Evolutionary conservation across 371 early-diverging fungal species (phyloP).

Genomic region (Blastocladiella emersonii): DNA sequence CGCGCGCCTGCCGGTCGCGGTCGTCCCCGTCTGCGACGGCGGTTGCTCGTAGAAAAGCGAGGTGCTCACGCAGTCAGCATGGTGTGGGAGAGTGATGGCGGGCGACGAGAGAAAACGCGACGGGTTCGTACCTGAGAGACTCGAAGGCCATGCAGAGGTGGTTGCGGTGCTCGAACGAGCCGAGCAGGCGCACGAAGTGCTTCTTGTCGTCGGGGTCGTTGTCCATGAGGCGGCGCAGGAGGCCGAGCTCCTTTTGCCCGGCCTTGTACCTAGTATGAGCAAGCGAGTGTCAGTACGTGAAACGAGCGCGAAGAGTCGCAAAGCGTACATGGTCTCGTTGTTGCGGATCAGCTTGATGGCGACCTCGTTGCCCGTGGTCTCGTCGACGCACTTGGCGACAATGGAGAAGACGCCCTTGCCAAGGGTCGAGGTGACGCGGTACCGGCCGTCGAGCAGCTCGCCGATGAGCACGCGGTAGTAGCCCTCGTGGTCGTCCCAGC

Average conservation of each 20-base stretch:
- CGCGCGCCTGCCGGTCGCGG: too few species aligned
- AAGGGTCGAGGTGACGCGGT: constrained; percentile 63
- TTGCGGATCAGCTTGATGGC: constrained; percentile 91
- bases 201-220: constrained; percentile 76
- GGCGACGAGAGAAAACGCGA: background rate
- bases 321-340: constrained; percentile 71
- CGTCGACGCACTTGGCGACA: constrained; percentile 79
- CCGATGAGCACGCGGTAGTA: constrained; percentile 86
- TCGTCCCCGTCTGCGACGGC: too few species aligned
- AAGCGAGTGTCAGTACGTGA: constrained; percentile 1
- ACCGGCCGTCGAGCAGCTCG: constrained; percentile 72
- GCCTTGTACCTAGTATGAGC: constrained; percentile 55
- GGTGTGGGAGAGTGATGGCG: too few species aligned
- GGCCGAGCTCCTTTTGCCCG: constrained; percentile 76
- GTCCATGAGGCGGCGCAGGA: constrained; percentile 63
- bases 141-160: constrained; percentile 94
- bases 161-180: constrained; percentile 76
- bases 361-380: constrained; percentile 50
- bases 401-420: constrained; percentile 92
- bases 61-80: too few species aligned
- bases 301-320: background rate
- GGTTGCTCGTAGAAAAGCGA: too few species aligned
- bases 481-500: constrained; percentile 92
- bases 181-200: constrained; percentile 65
- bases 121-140: constrained; percentile 41